A percentile compares a stretch with the other conserved stretches of the same genome.
Conservation (phyloP, 129 eudicot species). For the Lactuca sativa region DNA sequence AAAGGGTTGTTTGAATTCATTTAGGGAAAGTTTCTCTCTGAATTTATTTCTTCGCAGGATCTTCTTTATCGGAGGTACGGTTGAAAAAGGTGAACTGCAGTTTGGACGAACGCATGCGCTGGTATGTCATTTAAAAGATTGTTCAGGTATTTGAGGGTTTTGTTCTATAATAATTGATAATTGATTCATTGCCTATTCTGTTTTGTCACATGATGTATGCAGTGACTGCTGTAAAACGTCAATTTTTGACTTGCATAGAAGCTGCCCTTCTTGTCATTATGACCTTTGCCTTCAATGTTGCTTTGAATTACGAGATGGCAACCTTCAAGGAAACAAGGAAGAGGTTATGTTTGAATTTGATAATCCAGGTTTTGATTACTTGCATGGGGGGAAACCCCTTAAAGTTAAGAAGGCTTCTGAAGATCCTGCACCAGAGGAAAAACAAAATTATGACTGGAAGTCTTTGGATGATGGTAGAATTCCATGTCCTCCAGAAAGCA, state of each 20-base stretch:
- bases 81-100: conserved; percentile 26
- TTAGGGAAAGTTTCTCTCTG: neutral
- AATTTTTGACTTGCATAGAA: conserved; percentile 64
- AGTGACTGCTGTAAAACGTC: conserved; percentile 78
- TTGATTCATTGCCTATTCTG: too few relatives aligned
- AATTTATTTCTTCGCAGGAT: conserved; percentile 35
- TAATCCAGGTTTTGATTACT: conserved; percentile 33
- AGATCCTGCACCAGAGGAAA: neutral
- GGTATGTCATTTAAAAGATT: conserved; percentile 39
- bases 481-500: conserved; percentile 56
- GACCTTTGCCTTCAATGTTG: conserved; percentile 82
- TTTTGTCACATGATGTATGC: conserved; percentile 24
- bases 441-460: conserved; percentile 51
- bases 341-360: conserved; percentile 31
- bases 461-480: conserved; percentile 55
- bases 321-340: conserved; percentile 40
- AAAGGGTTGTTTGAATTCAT: neutral
- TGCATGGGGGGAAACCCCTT: conserved; percentile 39
- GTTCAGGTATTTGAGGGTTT: neutral
- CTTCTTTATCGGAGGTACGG: conserved; percentile 35
- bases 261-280: conserved; percentile 60
- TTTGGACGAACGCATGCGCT: conserved; percentile 48
- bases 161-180: neutral
- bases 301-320: conserved; percentile 65
- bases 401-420: neutral